Base-by-base conservation (phyloP, 106 monocot species). In the Hemerocallis citrina region DNA sequence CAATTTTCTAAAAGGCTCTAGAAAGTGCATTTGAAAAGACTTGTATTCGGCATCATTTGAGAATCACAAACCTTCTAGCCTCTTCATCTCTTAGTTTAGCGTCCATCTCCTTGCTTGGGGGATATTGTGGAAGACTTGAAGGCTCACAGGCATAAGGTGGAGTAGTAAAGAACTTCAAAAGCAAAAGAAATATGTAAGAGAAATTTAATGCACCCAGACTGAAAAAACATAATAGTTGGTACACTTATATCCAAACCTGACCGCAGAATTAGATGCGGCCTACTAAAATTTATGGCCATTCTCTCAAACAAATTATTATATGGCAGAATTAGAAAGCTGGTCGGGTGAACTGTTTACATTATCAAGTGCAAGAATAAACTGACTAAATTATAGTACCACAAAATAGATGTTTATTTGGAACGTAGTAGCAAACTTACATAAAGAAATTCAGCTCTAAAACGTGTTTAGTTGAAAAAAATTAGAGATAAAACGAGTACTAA, bases 21-120 rank as follows among this genome's bases (percentile, higher is more conserved):
- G 3, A 42, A 42, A 42, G 2, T 17, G 45, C 7, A 1, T 45
- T 16, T 9, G 4, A 2, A 45, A 45, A 7, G 20, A 45, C 2
- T 2, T 9, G 8, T 45, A 2, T 45, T 19, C 16, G 1, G 6
- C 1, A 45, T 45, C 45, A n/a, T 45, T 19, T 45, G 41, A 3
- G 15, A 5, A 35, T 20, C 19, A 25, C 32, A 28, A 9, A 88
- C 93, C 87, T 76, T 77, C 72, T 74, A 22, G 71, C 63, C 62
- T 85, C 66, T 42, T 89, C 89, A 45, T 93, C 77, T 51, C 79
- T 85, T 20, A 79, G 34, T 68, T 66, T 93, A 15, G 73, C 69
- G 62, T 93, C 88, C 70, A 89, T 74, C 52, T 93, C 93, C 57
- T 93, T 93, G 52, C 82, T 89, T n/a, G 93, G 93, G 47, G 85